Base-by-base conservation (phyloP, 2,329 filamentous ascomycete genomes). In the Arthrinium puccinioides region DNA sequence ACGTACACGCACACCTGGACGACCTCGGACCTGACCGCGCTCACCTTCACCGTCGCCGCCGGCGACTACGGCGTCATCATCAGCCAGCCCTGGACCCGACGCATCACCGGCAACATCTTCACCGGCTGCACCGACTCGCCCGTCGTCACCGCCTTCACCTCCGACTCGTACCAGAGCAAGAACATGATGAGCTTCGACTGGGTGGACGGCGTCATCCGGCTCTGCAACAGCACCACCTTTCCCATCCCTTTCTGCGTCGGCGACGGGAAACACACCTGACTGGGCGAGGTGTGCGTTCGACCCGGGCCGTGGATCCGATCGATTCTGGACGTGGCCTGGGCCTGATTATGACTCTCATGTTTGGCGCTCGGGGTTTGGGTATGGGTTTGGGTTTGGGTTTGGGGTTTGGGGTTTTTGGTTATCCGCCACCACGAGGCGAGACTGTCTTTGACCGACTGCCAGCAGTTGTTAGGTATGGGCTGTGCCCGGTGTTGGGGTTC, bases 1-100 rank as follows among this genome's bases (percentile, higher is more conserved):
- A 20, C 47, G 34, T 57, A 59, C 42, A 43, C 41, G 11, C 25
- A 45, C 21, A 45, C 50, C 2, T 66, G 62, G 62, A 49, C 53
- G 4, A 57, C 55, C 2, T 34, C 46, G 1, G 49, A 62, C 39
- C 45, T 53, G 1, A 51, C 57, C 29, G 44, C 45, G 3, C 59
- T 61, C 36, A 42, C 41, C 6, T 61, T 54, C 35, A 44, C 39
- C 5, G 55, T 66, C 0, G 59, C 61, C 2, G 46, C 39, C 1
- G 60, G 55, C 31, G 57, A 63, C 46, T 61, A 56, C 41, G 62
- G 61, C 16, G 51, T 58, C 13, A 56, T 64, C 25, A 59, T 66
- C 15, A 62, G 54, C 41, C 47, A 66, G 60, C 47, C 56, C 50
- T 4, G 49, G 44, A 47, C 60, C 52, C 15, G 55, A 50, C 41